These are phyloP conservation scores for Suillus weaverae DNA, from an alignment of 768 basidiomycete species.

Conservation along the genomic window DNA sequence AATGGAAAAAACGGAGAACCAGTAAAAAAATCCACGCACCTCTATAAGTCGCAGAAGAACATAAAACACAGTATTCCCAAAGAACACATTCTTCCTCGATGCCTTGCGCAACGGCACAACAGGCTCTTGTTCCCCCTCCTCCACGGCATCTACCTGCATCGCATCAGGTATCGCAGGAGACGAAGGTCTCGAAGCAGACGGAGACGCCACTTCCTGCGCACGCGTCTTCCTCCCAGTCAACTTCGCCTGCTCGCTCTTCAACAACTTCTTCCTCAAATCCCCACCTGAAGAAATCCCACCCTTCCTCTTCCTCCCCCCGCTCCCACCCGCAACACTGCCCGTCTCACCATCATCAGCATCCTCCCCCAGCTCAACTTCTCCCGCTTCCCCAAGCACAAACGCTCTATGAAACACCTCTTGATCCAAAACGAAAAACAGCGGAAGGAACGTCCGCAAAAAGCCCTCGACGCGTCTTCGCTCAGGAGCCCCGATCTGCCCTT, in stretches of 20 bases:
- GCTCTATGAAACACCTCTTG: conserved; percentile 66
- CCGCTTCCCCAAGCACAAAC: conserved; percentile 62
- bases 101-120: conserved; percentile 28
- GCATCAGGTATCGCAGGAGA: conserved; percentile 58
- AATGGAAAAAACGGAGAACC: background rate
- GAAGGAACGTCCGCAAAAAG: conserved; percentile 73
- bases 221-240: conserved; percentile 60
- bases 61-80: conserved; percentile 89
- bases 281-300: conserved; percentile 45
- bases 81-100: conserved; percentile 65
- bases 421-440: conserved; percentile 78
- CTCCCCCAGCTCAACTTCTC: conserved; percentile 61
- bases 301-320: conserved; percentile 42
- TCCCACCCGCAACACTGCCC: conserved; percentile 27
- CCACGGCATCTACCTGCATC: conserved; percentile 33
- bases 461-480: conserved; percentile 84
- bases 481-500: conserved; percentile 63
- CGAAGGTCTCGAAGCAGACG: conserved; percentile 57
- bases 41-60: conserved; percentile 81
- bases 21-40: conserved; percentile 47
- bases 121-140: conserved; percentile 28
- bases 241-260: conserved; percentile 85
- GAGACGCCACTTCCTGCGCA: conserved; percentile 51
- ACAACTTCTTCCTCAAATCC: conserved; percentile 74
- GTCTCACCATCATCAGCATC: conserved; percentile 41